Evolutionary conservation across 257 asterid genomes (phyloP), one percentile per base, ranked within the genome.

Genomic region (Verbascum thapsus): DNA sequence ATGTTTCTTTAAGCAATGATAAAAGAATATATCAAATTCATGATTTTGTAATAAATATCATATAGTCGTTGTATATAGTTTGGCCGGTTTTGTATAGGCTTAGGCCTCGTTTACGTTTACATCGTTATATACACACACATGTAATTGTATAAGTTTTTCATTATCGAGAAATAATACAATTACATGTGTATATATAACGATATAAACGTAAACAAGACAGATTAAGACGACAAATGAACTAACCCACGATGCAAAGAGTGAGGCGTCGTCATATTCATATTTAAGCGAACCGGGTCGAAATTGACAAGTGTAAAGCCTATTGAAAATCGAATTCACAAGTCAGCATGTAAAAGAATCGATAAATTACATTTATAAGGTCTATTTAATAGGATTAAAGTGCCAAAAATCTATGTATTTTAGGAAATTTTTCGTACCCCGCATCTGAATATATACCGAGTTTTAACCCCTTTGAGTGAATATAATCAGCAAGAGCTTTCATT

Each of bases 401-500:
- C 15, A 47, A n/a, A n/a, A n/a, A 63, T n/a, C n/a, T n/a, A n/a
- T n/a, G n/a, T 61, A 40, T 16, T 4, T 30, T 38, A 23, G 53
- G 53, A 44, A 53, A 64, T 35, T 37, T 32, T 12, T 30, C 84
- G 48, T 85, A 88, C 96, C 96, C 96, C 57, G 96, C 96, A 70
- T 88, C 96, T 41, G 94, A 86, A 65, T 88, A 88, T 63, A 88
- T 81, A 44, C 96, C 94, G 5, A 88, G 80, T 73, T 83, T 88
- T 53, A 88, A 88, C 35, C 91, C 91, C 76, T 81, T 83, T 6
- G 72, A 74, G 71, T 88, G 96, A 47, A 88, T 85, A 74, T 83
- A 83, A 79, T 83, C 94, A 12, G 96, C 85, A 42, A 85, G 80
- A 70, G 84, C 84, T 76, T 88, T 88, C 35, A 88, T 66, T 63